Percentiles rank a stretch among this genome's conserved stretches.
These are phyloP conservation scores for Entophlyctis luteolus DNA, from an alignment of 192 early-diverging fungal species.

Conservation along the genomic window DNA sequence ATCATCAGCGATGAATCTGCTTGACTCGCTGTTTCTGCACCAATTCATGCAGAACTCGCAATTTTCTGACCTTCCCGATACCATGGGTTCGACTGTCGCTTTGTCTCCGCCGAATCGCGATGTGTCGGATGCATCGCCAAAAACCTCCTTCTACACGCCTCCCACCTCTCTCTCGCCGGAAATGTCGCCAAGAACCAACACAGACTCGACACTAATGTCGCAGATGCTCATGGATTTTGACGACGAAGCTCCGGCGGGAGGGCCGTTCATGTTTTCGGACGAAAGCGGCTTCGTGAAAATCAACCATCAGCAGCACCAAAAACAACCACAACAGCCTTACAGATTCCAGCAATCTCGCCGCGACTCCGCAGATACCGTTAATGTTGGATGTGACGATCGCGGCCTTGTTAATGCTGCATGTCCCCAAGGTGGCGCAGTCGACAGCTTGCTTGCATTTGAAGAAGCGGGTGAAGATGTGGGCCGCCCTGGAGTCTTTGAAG, in stretches of 20 bases:
- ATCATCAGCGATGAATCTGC: too few relatives aligned
- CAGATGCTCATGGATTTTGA: not conserved
- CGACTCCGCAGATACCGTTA: conserved; percentile 13
- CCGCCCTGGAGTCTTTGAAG: conserved; percentile 1
- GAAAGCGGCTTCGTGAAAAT: not conserved
- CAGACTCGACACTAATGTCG: too few relatives aligned
- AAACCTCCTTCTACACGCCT: conserved; percentile 10
- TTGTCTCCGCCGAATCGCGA: not conserved
- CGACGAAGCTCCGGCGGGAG: not conserved
- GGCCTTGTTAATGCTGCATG: not conserved
- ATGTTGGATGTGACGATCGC: too few relatives aligned
- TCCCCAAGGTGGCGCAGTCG: not conserved
- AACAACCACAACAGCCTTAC: too few relatives aligned
- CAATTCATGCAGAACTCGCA: too few relatives aligned
- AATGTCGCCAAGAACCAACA: conserved; percentile 21
- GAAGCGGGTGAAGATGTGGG: not conserved
- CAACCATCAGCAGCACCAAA: not conserved
- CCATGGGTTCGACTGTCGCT: conserved; percentile 3
- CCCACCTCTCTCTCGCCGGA: conserved; percentile 18
- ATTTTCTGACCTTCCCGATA: conserved; percentile 1
- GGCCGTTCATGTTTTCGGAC: not conserved
- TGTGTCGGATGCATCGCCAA: too few relatives aligned
- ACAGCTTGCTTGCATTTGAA: conserved; percentile 4
- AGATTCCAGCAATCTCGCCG: not conserved
- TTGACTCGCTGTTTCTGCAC: conserved; percentile 20